Base-by-base conservation (phyloP, 805 yeast genomes). In the Nakazawaea populi region DNA sequence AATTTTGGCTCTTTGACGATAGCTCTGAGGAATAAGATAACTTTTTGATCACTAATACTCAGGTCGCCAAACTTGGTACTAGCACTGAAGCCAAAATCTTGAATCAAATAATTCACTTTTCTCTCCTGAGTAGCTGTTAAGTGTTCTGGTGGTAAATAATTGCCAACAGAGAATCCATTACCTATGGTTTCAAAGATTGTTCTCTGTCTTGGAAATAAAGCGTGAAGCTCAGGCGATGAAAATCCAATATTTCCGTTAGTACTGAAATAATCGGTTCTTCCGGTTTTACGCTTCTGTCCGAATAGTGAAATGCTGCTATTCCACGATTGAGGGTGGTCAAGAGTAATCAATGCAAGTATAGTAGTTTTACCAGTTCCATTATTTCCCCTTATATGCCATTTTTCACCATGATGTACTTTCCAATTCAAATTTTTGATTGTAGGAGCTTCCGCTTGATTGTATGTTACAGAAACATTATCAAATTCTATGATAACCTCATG, bases 301-400 rank as follows among this genome's bases (percentile, higher is more conserved):
- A 85, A 75, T 44, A 89, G 71, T 6, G 70, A 66, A 27, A 94
- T 75, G 27, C 76, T 79, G 5, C 80, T 75, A 57, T 81, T 84
- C 98, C 98, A 92, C 1, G 97, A 84, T 67, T 92, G 97, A 1
- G 99, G 99, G 63, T 92, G 99, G 59, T 92, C 99, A 4, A 96
- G 90, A 0, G 96, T 90, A 31, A 92, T 73, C 44, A 94, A 65
- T 2, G 97, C 81, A 12, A 94, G 67, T 28, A 92, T 68, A 0
- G 99, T 94, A 1, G 97, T 87, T 64, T 92, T 92, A 0, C 99
- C 99, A 0, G 95, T 77, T 1, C 99, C 99, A 57, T 94, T 92
- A 52, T 82, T 79, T 2, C 99, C 99, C 51, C 85, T 71, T 32
- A 92, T 74, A 62, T 94, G 95, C 96, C 97, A 89, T 60, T 80